These are phyloP conservation scores for Gymnopilus dilepis DNA, from an alignment of 768 basidiomycete species.

Conservation along the genomic window DNA sequence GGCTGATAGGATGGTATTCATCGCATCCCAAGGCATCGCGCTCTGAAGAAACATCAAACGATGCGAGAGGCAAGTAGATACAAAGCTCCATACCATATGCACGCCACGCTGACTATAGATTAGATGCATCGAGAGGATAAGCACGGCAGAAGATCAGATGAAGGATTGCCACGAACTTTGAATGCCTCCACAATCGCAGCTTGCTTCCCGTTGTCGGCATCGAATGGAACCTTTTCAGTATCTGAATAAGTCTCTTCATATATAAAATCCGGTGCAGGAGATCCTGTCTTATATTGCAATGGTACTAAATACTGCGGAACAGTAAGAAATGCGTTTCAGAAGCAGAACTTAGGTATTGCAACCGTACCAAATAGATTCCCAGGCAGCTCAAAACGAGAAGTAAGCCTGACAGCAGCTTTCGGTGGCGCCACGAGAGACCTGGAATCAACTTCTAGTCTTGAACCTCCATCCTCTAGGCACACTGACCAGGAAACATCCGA, in stretches of 20 bases:
- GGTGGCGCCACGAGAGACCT: background rate
- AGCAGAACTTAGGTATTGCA: background rate
- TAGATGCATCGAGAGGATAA: background rate
- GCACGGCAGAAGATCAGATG: background rate
- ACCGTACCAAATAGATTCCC: background rate
- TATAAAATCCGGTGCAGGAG: background rate
- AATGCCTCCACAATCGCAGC: background rate
- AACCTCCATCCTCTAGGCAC: background rate
- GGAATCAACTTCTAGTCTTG: background rate
- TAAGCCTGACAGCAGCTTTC: background rate
- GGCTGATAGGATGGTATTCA: conserved; percentile 86
- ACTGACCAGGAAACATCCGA: conserved; percentile 1
- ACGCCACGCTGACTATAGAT: background rate
- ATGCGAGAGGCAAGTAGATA: background rate
- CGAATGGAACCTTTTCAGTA: background rate
- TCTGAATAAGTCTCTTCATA: background rate
- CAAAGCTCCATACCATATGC: background rate
- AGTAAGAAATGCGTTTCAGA: background rate
- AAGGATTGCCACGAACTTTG: background rate
- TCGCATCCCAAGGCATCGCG: conserved; percentile 89
- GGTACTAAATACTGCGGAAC: background rate
- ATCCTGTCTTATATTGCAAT: no score
- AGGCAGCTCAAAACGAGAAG: background rate
- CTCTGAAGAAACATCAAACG: conserved; percentile 48
- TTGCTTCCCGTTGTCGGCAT: background rate